phyloP scores from a whole-genome alignment of 2,329 filamentous ascomycete genomes.

The Zopfia rhizophila region DNA sequence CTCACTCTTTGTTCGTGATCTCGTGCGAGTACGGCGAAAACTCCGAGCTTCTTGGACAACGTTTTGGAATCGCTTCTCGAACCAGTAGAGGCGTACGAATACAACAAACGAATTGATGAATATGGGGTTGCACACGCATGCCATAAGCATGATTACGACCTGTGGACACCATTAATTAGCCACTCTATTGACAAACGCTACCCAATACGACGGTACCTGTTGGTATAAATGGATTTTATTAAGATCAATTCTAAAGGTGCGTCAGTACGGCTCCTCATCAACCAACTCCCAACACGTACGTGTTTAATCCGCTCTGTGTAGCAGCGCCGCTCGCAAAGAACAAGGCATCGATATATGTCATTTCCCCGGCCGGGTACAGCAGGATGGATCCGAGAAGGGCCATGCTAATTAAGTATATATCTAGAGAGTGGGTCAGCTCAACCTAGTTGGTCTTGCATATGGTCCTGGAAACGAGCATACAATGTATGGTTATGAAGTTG shows the following conservation, averaged over 20 bases:
- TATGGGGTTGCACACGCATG: constrained; percentile 53
- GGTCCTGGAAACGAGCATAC: constrained; percentile 53
- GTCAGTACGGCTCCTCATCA: constrained; percentile 23
- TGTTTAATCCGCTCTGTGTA: constrained; percentile 94
- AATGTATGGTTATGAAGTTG: constrained; percentile 85
- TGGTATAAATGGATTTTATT: constrained; percentile 61
- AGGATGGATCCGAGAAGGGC: constrained; percentile 80
- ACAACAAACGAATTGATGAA: constrained; percentile 75
- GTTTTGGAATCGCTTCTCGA: constrained; percentile 93
- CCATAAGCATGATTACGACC: constrained; percentile 57
- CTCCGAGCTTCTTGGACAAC: constrained; percentile 78
- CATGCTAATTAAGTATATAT: constrained; percentile 82
- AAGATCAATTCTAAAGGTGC: constrained; percentile 56
- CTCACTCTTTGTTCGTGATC: constrained; percentile 62
- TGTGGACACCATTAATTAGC: constrained; percentile 54
- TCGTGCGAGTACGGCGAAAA: constrained; percentile 72
- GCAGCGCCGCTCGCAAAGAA: constrained; percentile 87
- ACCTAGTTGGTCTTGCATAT: not conserved
- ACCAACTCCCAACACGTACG: constrained; percentile 53
- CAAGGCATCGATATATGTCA: constrained; percentile 86
- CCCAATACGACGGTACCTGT: constrained; percentile 63
- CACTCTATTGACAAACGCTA: not conserved
- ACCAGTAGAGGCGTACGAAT: constrained; percentile 95
- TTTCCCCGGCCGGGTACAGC: constrained; percentile 71
- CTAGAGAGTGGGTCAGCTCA: constrained; percentile 52